These are phyloP conservation scores for Globisporangium iwayamae DNA, from an alignment of 352 stramenopile species.

Conservation along the genomic window DNA sequence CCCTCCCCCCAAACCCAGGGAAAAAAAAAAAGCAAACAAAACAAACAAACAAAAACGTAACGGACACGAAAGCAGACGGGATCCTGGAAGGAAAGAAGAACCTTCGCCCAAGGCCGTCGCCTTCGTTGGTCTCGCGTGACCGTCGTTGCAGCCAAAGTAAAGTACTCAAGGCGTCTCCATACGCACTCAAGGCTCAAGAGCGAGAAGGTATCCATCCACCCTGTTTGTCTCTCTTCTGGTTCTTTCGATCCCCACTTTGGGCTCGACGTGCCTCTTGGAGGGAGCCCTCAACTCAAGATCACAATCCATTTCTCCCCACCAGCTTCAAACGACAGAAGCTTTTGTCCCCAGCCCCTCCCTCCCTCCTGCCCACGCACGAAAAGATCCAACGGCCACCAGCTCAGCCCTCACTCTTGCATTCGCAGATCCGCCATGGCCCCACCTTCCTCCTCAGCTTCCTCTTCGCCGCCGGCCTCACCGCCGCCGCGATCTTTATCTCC, in stretches of 20 bases:
- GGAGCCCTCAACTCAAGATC: background rate
- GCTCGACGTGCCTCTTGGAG: conserved; percentile 5
- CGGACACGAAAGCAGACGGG: background rate
- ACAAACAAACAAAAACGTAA: background rate
- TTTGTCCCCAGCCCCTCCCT: background rate
- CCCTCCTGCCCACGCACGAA: conserved; percentile 1
- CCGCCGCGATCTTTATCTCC: background rate
- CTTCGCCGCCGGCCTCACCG: background rate
- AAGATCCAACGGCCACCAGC: conserved; percentile 9
- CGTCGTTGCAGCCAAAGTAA: background rate
- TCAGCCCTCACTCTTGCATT: conserved; percentile 1
- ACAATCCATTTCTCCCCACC: conserved; percentile 2
- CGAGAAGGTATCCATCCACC: background rate
- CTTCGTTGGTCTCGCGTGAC: background rate
- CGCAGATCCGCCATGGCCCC: conserved; percentile 9
- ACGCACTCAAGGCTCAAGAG: too few relatives aligned
- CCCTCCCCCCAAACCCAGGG: too few relatives aligned
- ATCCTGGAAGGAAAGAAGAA: conserved; percentile 7
- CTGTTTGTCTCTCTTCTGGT: background rate
- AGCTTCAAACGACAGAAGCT: background rate
- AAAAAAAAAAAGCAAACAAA: background rate
- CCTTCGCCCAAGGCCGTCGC: background rate
- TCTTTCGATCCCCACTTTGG: background rate
- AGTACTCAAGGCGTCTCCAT: too few relatives aligned
- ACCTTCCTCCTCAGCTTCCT: background rate